These are phyloP conservation scores for Didymella segeticola DNA, from an alignment of 2,329 filamentous ascomycete genomes.

Conservation along the genomic window DNA sequence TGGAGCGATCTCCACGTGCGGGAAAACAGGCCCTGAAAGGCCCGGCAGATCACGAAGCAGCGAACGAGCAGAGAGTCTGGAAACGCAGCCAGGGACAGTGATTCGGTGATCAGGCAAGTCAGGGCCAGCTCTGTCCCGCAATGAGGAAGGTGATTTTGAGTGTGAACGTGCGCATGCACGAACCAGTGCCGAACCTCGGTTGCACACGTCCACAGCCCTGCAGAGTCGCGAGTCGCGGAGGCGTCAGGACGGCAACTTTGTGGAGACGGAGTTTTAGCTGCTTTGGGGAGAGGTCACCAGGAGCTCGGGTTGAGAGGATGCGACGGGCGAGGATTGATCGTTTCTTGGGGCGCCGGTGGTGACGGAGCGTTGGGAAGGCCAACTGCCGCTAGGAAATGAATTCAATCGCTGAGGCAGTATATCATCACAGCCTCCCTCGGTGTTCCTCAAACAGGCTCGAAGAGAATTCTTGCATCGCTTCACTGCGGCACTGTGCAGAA, in stretches of 20 bases:
- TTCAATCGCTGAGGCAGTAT: neutral
- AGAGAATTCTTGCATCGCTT: neutral
- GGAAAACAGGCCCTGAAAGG: neutral
- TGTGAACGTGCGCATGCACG: neutral
- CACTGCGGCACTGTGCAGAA: neutral
- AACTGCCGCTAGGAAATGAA: conserved; percentile 2
- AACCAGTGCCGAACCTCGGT: neutral
- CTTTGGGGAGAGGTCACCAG: neutral
- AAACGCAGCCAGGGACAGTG: neutral
- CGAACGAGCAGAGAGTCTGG: neutral
- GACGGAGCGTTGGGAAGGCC: neutral
- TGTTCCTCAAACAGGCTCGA: too few relatives aligned
- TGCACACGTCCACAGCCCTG: neutral
- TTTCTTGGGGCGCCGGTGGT: too few relatives aligned
- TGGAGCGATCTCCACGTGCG: neutral
- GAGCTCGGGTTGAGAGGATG: too few relatives aligned
- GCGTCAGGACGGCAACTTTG: too few relatives aligned
- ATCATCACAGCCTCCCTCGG: neutral
- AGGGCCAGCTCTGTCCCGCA: neutral
- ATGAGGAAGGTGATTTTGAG: neutral
- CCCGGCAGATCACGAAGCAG: neutral
- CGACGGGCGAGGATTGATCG: too few relatives aligned
- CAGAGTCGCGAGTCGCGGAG: conserved; percentile 1
- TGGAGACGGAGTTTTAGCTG: neutral
- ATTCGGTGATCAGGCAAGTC: neutral